Evolutionary conservation across 2,329 filamentous ascomycete species (phyloP).

Genomic region (Talaromyces albobiverticillius): DNA sequence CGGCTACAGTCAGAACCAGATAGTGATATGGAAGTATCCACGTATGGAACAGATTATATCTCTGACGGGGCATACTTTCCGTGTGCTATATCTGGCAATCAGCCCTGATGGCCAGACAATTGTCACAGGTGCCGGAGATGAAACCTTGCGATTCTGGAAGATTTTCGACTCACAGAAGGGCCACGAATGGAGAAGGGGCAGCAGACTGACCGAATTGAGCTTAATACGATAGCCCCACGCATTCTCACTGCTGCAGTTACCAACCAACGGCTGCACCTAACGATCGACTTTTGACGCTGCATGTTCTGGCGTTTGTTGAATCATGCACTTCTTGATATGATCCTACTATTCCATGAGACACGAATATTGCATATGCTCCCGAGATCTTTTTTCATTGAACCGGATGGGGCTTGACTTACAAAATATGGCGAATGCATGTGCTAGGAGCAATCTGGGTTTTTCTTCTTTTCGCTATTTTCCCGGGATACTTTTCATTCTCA

Average conservation of each 20-base stretch:
- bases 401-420: neutral
- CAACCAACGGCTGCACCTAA: neutral
- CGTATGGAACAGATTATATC: conserved; percentile 96
- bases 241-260: neutral
- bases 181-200: conserved; percentile 61
- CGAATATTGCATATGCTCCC: conserved; percentile 5
- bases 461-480: conserved; percentile 1
- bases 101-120: conserved; percentile 92
- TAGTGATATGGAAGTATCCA: conserved; percentile 99
- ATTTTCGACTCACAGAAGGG: conserved; percentile 80
- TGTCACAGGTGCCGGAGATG: conserved; percentile 93
- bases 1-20: conserved; percentile 96
- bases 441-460: neutral
- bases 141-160: conserved; percentile 95
- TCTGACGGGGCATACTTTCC: conserved; percentile 92
- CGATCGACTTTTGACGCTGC: neutral
- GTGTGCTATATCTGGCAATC: conserved; percentile 95
- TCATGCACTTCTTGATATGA: neutral
- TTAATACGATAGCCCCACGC: conserved; percentile 61
- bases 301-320: neutral
- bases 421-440: conserved; percentile 7
- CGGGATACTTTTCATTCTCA: conserved; percentile 1
- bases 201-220: conserved; percentile 73
- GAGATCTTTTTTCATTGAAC: neutral
- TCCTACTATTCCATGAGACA: conserved; percentile 7